phyloP scores from a whole-genome alignment of 768 basidiomycete species.

The Coprinellus aureogranulatus region DNA sequence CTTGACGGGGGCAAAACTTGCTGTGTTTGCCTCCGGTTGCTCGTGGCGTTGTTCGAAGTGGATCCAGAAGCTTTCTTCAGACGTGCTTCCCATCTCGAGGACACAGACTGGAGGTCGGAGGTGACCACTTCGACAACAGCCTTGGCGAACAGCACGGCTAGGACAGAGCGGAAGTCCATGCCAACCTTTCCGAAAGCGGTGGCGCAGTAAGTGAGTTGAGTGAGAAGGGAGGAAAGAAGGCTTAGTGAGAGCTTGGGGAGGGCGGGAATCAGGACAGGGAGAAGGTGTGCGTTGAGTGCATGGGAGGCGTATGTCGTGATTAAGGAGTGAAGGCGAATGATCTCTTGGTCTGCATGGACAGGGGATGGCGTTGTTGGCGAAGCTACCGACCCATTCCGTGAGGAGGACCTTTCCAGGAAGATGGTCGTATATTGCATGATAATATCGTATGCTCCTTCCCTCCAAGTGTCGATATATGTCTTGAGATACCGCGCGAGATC shows the following conservation, averaged over 20 bases:
- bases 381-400: conserved; percentile 12
- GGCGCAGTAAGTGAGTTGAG: conserved; percentile 92
- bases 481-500: conserved; percentile 78
- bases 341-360: conserved; percentile 22
- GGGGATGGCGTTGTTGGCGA: conserved; percentile 17
- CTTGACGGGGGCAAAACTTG: conserved; percentile 38
- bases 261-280: conserved; percentile 60
- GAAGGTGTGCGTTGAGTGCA: conserved; percentile 60
- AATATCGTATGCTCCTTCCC: conserved; percentile 90
- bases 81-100: conserved; percentile 34
- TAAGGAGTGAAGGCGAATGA: conserved; percentile 43
- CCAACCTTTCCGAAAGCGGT: conserved; percentile 90
- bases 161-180: conserved; percentile 75
- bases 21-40: background rate
- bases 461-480: conserved; percentile 86
- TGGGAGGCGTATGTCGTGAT: conserved; percentile 65
- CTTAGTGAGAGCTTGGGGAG: conserved; percentile 62
- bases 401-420: conserved; percentile 67
- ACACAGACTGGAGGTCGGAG: conserved; percentile 46
- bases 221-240: conserved; percentile 78
- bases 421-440: conserved; percentile 87
- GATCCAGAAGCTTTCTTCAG: conserved; percentile 23
- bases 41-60: conserved; percentile 7
- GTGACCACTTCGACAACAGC: conserved; percentile 61
- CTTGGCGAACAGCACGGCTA: conserved; percentile 63